These are phyloP conservation scores for Colletotrichum sp. DNA, from an alignment of 2,329 filamentous ascomycete genomes.

Conservation along the genomic window DNA sequence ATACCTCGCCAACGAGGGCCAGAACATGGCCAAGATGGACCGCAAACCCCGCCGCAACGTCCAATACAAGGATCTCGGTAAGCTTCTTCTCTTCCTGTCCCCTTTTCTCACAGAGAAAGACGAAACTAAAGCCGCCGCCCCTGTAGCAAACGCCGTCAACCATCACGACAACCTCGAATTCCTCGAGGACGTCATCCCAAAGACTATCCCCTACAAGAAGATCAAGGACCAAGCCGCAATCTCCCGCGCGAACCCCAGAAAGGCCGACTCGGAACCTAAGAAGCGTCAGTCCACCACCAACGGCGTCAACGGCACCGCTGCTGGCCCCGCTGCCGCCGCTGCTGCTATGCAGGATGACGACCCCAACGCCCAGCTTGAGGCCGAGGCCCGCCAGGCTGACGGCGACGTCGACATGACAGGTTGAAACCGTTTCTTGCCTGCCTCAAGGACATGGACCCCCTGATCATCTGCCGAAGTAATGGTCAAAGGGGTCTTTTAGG, in stretches of 20 bases:
- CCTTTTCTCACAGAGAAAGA: not conserved
- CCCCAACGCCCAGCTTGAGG: slow-evolving; percentile 58
- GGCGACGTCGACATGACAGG: slow-evolving; percentile 67
- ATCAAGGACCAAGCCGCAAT: slow-evolving; percentile 69
- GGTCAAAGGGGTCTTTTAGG: not conserved
- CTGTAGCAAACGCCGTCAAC: slow-evolving; percentile 79
- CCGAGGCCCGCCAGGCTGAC: slow-evolving; percentile 58
- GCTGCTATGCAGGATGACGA: slow-evolving; percentile 35
- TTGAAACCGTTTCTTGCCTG: slow-evolving; percentile 31
- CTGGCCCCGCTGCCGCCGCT: not conserved
- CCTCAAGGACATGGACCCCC: not conserved
- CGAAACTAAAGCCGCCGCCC: not conserved
- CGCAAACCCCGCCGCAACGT: slow-evolving; percentile 91
- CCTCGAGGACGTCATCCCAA: slow-evolving; percentile 87
- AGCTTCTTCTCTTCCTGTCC: slow-evolving; percentile 24
- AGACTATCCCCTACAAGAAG: slow-evolving; percentile 81
- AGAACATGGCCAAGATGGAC: slow-evolving; percentile 89
- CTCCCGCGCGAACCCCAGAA: slow-evolving; percentile 51
- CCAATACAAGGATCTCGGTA: slow-evolving; percentile 93
- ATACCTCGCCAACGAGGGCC: slow-evolving; percentile 82
- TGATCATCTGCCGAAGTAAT: not conserved
- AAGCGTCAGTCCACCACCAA: slow-evolving; percentile 26
- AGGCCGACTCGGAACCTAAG: slow-evolving; percentile 43
- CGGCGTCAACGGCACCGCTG: slow-evolving; percentile 20
- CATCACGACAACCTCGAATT: slow-evolving; percentile 96